A percentile compares a stretch with the other conserved stretches of the same genome.
Conservation (phyloP, 352 stramenopile species). For the Globisporangium orthogonon region DNA sequence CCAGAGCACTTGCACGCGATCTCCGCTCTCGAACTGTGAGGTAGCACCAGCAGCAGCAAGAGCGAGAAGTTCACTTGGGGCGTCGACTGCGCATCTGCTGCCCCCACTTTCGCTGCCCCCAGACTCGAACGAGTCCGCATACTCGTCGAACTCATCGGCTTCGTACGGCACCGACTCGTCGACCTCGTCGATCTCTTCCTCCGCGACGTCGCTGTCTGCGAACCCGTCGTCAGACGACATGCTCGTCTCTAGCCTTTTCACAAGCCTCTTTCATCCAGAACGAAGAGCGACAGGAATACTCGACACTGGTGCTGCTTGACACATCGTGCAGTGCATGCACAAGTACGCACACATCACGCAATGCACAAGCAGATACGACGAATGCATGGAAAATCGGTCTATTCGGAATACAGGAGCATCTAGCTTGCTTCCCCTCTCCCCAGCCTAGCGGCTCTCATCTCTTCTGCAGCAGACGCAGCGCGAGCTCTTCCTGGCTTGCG, state of each 20-base stretch:
- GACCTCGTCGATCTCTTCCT: background rate
- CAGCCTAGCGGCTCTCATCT: conserved; percentile 14
- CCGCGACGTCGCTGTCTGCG: background rate
- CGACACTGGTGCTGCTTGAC: too few relatives aligned
- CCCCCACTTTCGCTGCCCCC: background rate
- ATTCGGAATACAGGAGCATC: background rate
- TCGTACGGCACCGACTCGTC: conserved; percentile 16
- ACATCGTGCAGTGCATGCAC: too few relatives aligned
- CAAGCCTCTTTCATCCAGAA: background rate
- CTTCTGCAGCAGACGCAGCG: conserved; percentile 70
- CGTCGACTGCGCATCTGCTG: background rate
- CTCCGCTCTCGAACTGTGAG: conserved; percentile 10
- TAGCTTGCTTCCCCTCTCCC: background rate
- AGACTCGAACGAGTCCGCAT: conserved; percentile 47
- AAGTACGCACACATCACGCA: too few relatives aligned
- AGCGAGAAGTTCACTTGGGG: background rate
- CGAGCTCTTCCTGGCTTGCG: conserved; percentile 72
- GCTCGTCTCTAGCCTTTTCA: background rate
- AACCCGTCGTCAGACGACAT: conserved; percentile 8
- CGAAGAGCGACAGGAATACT: background rate
- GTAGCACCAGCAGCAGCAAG: background rate
- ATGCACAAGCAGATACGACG: too few relatives aligned
- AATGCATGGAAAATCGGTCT: background rate
- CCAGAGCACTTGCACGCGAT: conserved; percentile 44
- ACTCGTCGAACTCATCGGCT: conserved; percentile 39